Evolutionary conservation across 2,329 filamentous ascomycete genomes (phyloP).

Genomic region (Pseudogymnoascus destructans): DNA sequence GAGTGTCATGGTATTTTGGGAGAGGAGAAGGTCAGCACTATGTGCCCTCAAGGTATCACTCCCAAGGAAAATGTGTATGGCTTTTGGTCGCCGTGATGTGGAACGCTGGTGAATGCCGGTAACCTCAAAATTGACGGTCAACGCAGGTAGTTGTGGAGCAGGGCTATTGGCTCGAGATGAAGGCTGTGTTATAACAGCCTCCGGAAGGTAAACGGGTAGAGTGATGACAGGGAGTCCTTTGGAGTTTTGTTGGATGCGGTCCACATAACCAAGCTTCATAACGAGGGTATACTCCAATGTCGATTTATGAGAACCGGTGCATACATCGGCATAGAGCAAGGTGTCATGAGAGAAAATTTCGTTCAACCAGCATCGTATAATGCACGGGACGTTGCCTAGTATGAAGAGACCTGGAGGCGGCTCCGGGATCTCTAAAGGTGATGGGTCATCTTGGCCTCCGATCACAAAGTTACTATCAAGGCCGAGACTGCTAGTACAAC

Average conservation of each 20-base stretch:
- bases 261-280: constrained; percentile 56
- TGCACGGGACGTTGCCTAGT: constrained; percentile 78
- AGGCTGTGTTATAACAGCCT: constrained; percentile 69
- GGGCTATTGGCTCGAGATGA: constrained; percentile 63
- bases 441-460: constrained; percentile 50
- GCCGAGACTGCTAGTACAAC: constrained; percentile 77
- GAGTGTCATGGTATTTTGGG: constrained; percentile 76
- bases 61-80: constrained; percentile 76
- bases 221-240: constrained; percentile 58
- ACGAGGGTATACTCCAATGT: constrained; percentile 65
- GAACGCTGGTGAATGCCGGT: constrained; percentile 42
- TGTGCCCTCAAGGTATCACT: constrained; percentile 77
- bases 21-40: constrained; percentile 83
- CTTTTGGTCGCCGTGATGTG: constrained; percentile 38
- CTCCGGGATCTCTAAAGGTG: constrained; percentile 56
- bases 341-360: constrained; percentile 81
- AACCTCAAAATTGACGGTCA: constrained; percentile 69
- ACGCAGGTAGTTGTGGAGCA: constrained; percentile 65
- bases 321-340: constrained; percentile 81
- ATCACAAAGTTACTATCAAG: constrained; percentile 60
- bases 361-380: constrained; percentile 91
- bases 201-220: constrained; percentile 76
- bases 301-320: constrained; percentile 81
- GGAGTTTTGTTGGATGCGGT: constrained; percentile 50
- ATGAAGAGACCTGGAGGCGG: constrained; percentile 77